phyloP scores from a whole-genome alignment of 2,329 filamentous ascomycete species.

The Aspergillus clavatus region DNA sequence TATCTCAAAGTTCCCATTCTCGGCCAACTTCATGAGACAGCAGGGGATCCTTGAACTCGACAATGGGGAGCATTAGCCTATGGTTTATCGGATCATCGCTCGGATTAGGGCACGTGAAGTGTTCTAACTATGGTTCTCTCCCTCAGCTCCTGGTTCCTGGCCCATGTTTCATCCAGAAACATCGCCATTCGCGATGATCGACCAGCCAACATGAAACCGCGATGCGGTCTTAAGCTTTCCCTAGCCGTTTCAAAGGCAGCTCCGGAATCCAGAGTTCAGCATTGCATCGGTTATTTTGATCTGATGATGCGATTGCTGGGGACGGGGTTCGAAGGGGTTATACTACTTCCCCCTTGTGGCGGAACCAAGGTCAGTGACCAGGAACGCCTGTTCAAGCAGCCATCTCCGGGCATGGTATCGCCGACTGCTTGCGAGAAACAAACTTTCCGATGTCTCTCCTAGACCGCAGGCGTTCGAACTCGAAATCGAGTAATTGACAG shows the following conservation, averaged over 20 bases:
- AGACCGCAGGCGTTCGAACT: no score
- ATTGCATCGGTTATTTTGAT: not conserved
- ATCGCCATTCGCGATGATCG: not conserved
- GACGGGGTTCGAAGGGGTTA: not conserved
- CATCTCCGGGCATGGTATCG: conserved; percentile 6
- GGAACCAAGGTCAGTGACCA: conserved; percentile 11
- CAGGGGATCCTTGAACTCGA: no score
- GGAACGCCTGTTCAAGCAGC: conserved; percentile 14
- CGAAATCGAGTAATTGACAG: no score
- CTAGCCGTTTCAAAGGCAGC: not conserved
- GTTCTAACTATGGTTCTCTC: not conserved
- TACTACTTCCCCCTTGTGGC: not conserved
- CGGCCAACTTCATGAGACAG: no score
- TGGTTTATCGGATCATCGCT: no score
- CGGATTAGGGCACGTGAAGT: no score
- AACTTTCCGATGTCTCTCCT: no score
- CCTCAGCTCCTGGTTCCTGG: not conserved
- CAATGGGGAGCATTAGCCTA: no score
- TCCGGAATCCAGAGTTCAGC: no score
- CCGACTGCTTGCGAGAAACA: no score
- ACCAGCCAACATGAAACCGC: not conserved
- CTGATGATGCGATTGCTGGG: not conserved
- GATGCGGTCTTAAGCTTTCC: not conserved
- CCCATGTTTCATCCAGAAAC: not conserved
- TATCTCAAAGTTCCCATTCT: no score